A percentile compares a stretch with the other conserved stretches of the same genome.
phyloP scores from a whole-genome alignment of 2,329 filamentous ascomycete genomes.

The Pseudogymnoascus sp. region DNA sequence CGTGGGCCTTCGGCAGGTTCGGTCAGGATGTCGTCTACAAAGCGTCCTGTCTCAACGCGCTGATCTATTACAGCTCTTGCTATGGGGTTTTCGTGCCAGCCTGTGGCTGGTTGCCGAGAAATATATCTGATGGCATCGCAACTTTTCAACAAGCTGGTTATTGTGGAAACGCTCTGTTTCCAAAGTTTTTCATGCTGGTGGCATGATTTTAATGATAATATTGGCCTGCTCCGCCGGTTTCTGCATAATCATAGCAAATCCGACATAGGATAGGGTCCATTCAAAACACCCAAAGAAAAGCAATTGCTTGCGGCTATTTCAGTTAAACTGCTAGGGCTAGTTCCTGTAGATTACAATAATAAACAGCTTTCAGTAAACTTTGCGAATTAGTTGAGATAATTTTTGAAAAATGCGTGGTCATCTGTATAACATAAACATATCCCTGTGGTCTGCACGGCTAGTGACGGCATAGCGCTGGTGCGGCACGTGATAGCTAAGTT shows the following conservation, averaged over 20 bases:
- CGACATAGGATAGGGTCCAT: conserved; percentile 3
- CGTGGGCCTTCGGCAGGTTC: neutral
- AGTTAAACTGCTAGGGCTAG: conserved; percentile 2
- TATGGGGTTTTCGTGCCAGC: neutral
- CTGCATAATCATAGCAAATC: conserved; percentile 1
- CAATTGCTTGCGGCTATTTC: neutral
- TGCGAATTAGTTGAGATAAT: neutral
- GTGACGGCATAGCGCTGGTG: neutral
- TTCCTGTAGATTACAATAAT: conserved; percentile 4
- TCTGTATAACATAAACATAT: neutral
- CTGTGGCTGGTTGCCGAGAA: neutral
- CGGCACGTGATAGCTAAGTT: neutral
- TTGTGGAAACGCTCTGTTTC: neutral
- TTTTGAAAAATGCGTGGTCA: neutral
- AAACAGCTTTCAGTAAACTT: neutral
- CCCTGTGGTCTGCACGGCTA: neutral
- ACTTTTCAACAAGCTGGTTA: neutral
- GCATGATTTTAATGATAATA: conserved; percentile 4
- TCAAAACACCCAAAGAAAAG: neutral
- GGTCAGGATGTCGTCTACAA: neutral
- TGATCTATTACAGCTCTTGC: neutral
- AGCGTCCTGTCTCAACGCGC: neutral
- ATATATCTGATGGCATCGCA: neutral
- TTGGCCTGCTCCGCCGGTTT: conserved; percentile 4
- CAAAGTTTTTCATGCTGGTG: neutral